Evolutionary conservation across 371 early-diverging fungal genomes (phyloP).

Genomic region (Capniomyces stellatus): DNA sequence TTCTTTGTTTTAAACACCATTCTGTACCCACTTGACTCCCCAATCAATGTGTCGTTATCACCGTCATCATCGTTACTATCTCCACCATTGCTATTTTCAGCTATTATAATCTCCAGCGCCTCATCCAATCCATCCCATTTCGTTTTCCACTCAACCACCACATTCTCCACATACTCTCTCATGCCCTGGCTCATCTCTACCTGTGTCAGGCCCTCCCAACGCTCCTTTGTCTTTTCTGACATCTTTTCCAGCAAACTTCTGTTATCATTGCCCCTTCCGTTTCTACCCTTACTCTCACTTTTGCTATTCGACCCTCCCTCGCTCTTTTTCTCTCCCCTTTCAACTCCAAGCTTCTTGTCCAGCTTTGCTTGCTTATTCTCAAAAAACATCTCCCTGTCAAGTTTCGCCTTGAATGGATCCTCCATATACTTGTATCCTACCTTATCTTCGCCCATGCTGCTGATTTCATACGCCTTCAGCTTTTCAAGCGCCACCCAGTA

Average conservation of each 20-base stretch:
- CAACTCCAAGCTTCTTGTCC: slow-evolving; percentile 6
- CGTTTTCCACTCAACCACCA: slow-evolving; percentile 31
- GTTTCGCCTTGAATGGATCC: slow-evolving; percentile 54
- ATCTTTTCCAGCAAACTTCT: slow-evolving; percentile 12
- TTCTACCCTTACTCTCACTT: too few species aligned
- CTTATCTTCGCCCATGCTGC: too few species aligned
- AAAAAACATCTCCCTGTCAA: slow-evolving; percentile 11
- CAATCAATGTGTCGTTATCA: too few species aligned
- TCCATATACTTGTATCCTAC: slow-evolving; percentile 37
- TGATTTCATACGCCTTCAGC: slow-evolving; percentile 12
- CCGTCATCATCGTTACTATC: too few species aligned
- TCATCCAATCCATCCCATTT: slow-evolving; percentile 7
- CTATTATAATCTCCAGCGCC: too few species aligned
- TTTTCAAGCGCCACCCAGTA: slow-evolving; percentile 45
- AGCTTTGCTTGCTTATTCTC: too few species aligned
- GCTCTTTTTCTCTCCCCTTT: slow-evolving; percentile 24
- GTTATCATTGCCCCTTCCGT: slow-evolving; percentile 3
- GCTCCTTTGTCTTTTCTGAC: slow-evolving; percentile 9
- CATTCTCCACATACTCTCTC: slow-evolving; percentile 38
- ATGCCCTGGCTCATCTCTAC: slow-evolving; percentile 47
- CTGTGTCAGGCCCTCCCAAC: slow-evolving; percentile 48
- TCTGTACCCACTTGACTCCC: too few species aligned
- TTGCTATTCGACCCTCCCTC: too few species aligned
- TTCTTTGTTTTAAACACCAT: too few species aligned
- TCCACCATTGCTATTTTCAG: too few species aligned